Evolutionary conservation across 768 basidiomycete species (phyloP).

Genomic region (Brasilioporus rufonigricans): DNA sequence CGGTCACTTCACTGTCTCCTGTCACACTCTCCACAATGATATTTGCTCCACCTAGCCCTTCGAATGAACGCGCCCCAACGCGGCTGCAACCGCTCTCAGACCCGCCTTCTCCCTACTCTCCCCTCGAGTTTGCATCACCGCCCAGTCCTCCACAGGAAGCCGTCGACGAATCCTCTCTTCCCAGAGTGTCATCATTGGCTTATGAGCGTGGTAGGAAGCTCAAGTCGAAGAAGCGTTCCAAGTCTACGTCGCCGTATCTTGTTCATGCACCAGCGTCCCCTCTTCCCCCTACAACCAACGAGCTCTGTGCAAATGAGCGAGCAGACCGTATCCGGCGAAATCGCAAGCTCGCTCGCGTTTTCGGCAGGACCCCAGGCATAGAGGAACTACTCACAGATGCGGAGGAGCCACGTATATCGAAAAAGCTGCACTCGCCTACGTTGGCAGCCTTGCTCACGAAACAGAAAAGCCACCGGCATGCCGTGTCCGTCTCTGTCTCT

Average conservation of each 20-base stretch:
- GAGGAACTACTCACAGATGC: conserved; percentile 31
- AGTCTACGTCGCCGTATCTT: conserved; percentile 29
- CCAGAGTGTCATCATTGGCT: conserved; percentile 45
- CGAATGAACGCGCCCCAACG: conserved; percentile 8
- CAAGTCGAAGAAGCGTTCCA: conserved; percentile 25
- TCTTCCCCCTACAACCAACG: conserved; percentile 66
- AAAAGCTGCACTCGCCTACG: conserved; percentile 24
- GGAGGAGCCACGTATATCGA: conserved; percentile 26
- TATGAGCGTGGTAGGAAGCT: conserved; percentile 35
- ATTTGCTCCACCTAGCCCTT: conserved; percentile 30
- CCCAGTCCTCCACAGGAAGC: conserved; percentile 3
- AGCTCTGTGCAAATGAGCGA: conserved; percentile 61
- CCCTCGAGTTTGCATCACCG: conserved; percentile 29
- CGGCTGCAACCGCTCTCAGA: conserved; percentile 18
- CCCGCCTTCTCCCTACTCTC: conserved; percentile 31
- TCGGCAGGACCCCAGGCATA: conserved; percentile 62
- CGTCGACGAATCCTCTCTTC: conserved; percentile 41
- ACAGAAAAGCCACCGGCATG: conserved; percentile 31
- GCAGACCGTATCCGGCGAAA: conserved; percentile 70
- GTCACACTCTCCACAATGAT: conserved; percentile 27
- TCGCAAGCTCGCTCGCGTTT: conserved; percentile 78
- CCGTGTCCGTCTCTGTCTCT: conserved; percentile 30
- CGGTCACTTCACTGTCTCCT: conserved; percentile 15
- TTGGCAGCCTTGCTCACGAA: conserved; percentile 31
- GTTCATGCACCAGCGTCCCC: conserved; percentile 10